These are phyloP conservation scores for Esteya vermicola DNA, from an alignment of 2,329 filamentous ascomycete species.

Conservation along the genomic window DNA sequence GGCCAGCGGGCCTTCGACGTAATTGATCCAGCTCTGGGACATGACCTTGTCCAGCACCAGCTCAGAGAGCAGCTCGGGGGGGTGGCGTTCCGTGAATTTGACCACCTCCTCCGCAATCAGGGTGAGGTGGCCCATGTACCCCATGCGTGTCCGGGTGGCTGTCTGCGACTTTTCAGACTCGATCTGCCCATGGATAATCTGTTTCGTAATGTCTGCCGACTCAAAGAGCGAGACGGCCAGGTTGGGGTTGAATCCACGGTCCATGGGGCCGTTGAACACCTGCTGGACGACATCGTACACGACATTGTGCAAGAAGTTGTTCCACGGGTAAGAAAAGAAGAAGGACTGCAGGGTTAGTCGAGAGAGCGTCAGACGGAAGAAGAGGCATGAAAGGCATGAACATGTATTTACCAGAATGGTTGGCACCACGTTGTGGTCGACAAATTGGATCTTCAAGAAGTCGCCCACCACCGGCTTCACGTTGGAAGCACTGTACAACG, in stretches of 20 bases:
- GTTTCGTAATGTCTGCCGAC: conserved; percentile 73
- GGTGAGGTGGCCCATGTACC: conserved; percentile 97
- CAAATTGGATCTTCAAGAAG: conserved; percentile 89
- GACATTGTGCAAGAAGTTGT: conserved; percentile 98
- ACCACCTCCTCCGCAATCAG: conserved; percentile 96
- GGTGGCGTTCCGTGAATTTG: conserved; percentile 91
- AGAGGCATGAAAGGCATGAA: conserved; percentile 9
- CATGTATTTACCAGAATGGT: conserved; percentile 62
- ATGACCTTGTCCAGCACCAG: conserved; percentile 78
- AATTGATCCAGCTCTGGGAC: conserved; percentile 82
- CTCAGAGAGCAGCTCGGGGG: conserved; percentile 73
- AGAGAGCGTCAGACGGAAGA: too few species aligned
- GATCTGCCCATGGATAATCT: conserved; percentile 82
- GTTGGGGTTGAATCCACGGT: conserved; percentile 80
- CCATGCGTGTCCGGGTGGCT: conserved; percentile 76
- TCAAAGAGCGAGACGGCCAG: conserved; percentile 90
- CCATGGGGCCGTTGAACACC: conserved; percentile 97
- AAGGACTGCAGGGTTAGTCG: conserved; percentile 81
- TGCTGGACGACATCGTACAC: conserved; percentile 98
- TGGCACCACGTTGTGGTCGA: conserved; percentile 84
- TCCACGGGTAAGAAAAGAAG: conserved; percentile 98
- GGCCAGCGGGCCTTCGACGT: conserved; percentile 83
- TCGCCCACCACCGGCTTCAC: conserved; percentile 75
- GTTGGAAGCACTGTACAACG: not conserved
- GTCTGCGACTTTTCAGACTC: conserved; percentile 76